Base-by-base conservation (phyloP, 257 asterid genomes). In the Scutellaria barbata region DNA sequence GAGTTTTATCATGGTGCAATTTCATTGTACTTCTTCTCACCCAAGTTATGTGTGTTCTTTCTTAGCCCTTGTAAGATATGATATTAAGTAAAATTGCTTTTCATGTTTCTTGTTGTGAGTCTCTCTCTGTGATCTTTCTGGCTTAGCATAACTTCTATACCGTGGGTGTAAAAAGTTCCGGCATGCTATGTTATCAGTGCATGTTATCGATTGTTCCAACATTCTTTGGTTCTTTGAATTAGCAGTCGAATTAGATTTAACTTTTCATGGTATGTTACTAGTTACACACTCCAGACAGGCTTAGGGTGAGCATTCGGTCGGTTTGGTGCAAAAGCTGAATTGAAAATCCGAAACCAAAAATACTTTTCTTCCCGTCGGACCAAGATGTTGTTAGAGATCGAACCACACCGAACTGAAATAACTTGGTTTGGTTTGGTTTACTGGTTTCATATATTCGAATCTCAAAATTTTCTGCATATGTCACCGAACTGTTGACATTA, bases 1-100 rank as follows among this genome's bases (percentile, higher is more conserved):
- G 72, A 43, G 54, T 39, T 64, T 7, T 64, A 51, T 73, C 55
- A 33, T 50, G 57, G 53, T 64, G 66, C 58, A 6, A 51, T 70
- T 41, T 51, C 63, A 8, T 50, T 58, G 64, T 65, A 37, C 54
- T 53, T 74, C 59, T 60, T 17, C 75, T 57, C 46, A 13, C 33
- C 48, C 18, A 22, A 50, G 50, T 20, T 4, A 30, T 30, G 35
- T 30, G 35, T 46, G 43, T 16, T 59, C 14, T 42, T 64, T 47
- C 42, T 37, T 55, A 40, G 45, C 46, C 17, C 66, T 50, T 42
- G 61, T 63, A 57, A 45, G 64, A 70, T 58, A 30, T 68, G 56
- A 72, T 68, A 25, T 39, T 30, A 18, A 62, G 60, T 41, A 45
- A 20, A 61, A 41, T 56, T 65, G 35, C 35, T 30, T 30, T 30